Conservation (phyloP, 768 basidiomycete genomes). For the Russula virescens region DNA sequence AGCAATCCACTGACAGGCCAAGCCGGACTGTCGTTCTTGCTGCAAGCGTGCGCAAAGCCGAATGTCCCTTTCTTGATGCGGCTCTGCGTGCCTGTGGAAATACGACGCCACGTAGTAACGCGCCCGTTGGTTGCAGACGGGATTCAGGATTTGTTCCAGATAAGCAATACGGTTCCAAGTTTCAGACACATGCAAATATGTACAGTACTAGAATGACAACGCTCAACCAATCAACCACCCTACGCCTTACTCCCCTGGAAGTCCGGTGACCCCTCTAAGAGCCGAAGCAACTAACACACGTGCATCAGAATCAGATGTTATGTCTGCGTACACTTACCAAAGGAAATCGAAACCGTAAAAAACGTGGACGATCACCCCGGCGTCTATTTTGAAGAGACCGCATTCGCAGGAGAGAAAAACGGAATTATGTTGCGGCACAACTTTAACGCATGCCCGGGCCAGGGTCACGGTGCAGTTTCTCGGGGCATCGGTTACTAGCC, state of each 20-base stretch:
- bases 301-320: slow-evolving; percentile 15
- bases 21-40: neutral
- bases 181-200: neutral
- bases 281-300: neutral
- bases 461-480: neutral
- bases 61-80: neutral
- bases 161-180: neutral
- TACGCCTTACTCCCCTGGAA: neutral
- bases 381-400: neutral
- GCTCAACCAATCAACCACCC: neutral
- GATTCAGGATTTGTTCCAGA: neutral
- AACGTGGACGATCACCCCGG: neutral
- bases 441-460: neutral
- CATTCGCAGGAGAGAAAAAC: neutral
- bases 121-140: neutral
- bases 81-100: neutral
- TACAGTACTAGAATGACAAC: neutral
- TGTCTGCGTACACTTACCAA: neutral
- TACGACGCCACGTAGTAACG: slow-evolving; percentile 1
- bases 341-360: neutral
- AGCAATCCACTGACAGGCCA: neutral
- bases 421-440: neutral
- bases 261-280: neutral
- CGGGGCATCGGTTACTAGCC: neutral
- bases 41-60: neutral